Evolutionary conservation across 73 alveolate species (phyloP).

Genomic region (Tetrahymena elliotti): DNA sequence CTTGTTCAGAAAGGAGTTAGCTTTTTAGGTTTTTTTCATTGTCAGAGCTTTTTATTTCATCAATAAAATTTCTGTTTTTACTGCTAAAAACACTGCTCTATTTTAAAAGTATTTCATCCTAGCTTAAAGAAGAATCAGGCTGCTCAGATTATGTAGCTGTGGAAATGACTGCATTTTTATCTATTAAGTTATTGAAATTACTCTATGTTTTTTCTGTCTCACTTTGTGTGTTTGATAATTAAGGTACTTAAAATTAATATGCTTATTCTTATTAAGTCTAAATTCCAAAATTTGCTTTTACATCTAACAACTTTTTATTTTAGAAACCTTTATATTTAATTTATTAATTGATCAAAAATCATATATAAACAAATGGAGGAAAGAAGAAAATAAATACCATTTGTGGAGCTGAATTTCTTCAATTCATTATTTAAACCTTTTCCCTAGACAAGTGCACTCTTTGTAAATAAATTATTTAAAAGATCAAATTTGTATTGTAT

Average conservation of each 20-base stretch:
- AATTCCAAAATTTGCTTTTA: no score
- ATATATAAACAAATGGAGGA: no score
- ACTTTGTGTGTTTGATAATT: neutral
- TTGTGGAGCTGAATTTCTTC: neutral
- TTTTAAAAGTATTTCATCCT: neutral
- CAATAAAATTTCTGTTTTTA: neutral
- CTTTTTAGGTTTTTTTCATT: neutral
- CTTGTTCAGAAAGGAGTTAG: neutral
- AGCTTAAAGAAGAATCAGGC: neutral
- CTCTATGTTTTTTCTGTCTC: neutral
- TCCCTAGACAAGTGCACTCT: neutral
- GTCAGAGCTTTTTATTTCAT: neutral
- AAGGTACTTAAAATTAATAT: neutral
- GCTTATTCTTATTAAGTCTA: neutral
- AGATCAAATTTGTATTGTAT: neutral
- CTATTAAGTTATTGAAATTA: neutral
- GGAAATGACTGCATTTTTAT: neutral
- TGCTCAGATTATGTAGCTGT: neutral
- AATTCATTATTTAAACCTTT: neutral
- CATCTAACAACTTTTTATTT: no score
- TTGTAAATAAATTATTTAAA: neutral
- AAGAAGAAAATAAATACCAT: neutral
- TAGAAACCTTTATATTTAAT: neutral
- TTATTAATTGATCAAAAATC: no score
- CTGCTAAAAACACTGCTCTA: neutral